Percentiles rank a stretch among this genome's conserved stretches.
Evolutionary conservation across 2,329 filamentous ascomycete species (phyloP).

Genomic region (Proliferodiscus dingleyae): DNA sequence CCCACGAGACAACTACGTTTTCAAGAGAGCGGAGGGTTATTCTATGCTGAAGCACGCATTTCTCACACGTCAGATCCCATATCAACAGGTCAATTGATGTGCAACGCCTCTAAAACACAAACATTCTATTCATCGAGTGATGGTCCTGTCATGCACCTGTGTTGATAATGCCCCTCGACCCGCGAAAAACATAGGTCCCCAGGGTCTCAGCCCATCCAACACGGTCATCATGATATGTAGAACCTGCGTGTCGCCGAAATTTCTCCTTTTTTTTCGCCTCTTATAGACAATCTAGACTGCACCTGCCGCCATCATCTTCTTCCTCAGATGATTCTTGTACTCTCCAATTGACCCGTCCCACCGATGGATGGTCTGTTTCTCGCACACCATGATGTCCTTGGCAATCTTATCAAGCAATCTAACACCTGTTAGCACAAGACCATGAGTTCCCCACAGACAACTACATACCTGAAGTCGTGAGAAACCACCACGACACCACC

Average conservation of each 20-base stretch:
- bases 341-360: conserved; percentile 89
- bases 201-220: conserved; percentile 16
- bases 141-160: conserved; percentile 10
- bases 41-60: no score
- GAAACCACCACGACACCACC: conserved; percentile 97
- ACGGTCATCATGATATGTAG: conserved; percentile 13
- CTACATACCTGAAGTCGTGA: conserved; percentile 91
- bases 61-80: neutral
- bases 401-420: conserved; percentile 98
- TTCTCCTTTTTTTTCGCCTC: conserved; percentile 14
- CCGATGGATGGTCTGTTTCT: conserved; percentile 86
- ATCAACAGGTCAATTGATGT: conserved; percentile 10
- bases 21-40: no score
- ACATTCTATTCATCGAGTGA: conserved; percentile 24
- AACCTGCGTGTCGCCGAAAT: conserved; percentile 13
- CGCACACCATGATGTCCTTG: conserved; percentile 98
- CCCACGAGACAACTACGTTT: no score
- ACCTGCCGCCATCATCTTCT: conserved; percentile 93
- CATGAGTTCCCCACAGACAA: no score
- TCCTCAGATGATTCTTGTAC: conserved; percentile 98
- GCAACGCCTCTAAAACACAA: conserved; percentile 25
- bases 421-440: conserved; percentile 34
- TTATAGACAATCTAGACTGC: conserved; percentile 60
- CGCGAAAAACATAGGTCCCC: conserved; percentile 2
- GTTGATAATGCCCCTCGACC: conserved; percentile 14